These are phyloP conservation scores for Capsicum rhomboideum DNA, from an alignment of 257 asterid genomes.

Conservation along the genomic window DNA sequence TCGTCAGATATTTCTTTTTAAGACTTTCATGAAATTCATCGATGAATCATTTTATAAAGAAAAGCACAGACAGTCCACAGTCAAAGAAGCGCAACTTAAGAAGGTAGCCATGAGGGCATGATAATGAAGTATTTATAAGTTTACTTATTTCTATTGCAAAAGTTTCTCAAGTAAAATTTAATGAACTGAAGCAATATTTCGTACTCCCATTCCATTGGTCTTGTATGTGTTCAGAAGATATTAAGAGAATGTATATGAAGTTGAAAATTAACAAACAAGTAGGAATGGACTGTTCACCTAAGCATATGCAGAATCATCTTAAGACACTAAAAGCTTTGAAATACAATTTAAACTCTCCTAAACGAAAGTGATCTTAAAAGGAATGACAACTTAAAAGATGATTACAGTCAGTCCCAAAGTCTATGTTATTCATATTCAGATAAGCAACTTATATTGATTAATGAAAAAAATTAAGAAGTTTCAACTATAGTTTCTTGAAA, in stretches of 20 bases:
- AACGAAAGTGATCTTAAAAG: too few relatives aligned
- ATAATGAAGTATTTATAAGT: background rate
- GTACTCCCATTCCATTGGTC: background rate
- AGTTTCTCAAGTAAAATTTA: too few relatives aligned
- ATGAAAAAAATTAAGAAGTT: background rate
- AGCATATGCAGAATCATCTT: too few relatives aligned
- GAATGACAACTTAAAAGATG: too few relatives aligned
- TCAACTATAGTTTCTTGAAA: background rate
- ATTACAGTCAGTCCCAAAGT: too few relatives aligned
- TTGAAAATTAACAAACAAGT: too few relatives aligned
- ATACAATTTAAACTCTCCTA: too few relatives aligned
- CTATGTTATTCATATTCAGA: too few relatives aligned
- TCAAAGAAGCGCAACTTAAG: constrained; percentile 19
- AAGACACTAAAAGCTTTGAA: too few relatives aligned
- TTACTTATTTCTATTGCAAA: background rate
- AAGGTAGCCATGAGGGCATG: background rate
- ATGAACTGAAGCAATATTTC: background rate
- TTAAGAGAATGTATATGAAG: too few relatives aligned
- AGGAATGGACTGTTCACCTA: too few relatives aligned
- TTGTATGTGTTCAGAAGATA: background rate
- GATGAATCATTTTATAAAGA: constrained; percentile 77
- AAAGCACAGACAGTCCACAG: constrained; percentile 85
- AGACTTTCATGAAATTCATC: constrained; percentile 56
- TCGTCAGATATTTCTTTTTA: constrained; percentile 38
- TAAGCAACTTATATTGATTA: too few relatives aligned